Conservation (phyloP, 2,329 filamentous ascomycete genomes). For the Lecanicillium sp. region DNA sequence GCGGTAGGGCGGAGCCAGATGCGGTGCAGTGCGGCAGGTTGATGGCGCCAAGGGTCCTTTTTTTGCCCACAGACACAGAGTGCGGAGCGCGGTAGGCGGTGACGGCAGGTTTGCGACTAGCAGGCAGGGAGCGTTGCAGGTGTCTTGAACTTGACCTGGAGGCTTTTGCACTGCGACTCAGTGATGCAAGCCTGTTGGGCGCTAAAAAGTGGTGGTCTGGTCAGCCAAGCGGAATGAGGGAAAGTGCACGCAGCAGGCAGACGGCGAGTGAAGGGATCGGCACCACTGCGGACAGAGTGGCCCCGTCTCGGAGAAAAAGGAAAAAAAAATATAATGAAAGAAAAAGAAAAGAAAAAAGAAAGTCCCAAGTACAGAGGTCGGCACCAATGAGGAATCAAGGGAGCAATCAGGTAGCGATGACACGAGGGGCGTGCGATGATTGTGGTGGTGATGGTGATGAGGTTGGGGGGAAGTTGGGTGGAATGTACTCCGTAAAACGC, state of each 20-base stretch:
- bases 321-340: neutral
- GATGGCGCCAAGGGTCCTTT: constrained; percentile 11
- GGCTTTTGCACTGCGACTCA: constrained; percentile 9
- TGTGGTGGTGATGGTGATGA: neutral
- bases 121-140: constrained; percentile 6
- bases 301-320: too few species aligned
- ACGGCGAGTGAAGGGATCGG: constrained; percentile 3
- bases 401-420: constrained; percentile 6
- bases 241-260: constrained; percentile 2
- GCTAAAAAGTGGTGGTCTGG: constrained; percentile 15
- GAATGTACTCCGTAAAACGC: neutral
- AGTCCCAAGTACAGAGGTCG: neutral
- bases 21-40: constrained; percentile 5
- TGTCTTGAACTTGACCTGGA: neutral
- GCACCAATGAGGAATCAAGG: neutral
- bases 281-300: constrained; percentile 5
- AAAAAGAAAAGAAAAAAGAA: constrained; percentile 6
- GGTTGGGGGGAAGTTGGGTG: too few species aligned
- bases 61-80: neutral
- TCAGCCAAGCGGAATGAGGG: constrained; percentile 14
- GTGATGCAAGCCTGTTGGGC: constrained; percentile 8
- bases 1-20: constrained; percentile 3
- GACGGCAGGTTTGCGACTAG: constrained; percentile 15
- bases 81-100: constrained; percentile 17
- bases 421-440: too few species aligned